Evolutionary conservation across 306 rosid genomes (phyloP).

Genomic region (Hippophae gyantsensis): DNA sequence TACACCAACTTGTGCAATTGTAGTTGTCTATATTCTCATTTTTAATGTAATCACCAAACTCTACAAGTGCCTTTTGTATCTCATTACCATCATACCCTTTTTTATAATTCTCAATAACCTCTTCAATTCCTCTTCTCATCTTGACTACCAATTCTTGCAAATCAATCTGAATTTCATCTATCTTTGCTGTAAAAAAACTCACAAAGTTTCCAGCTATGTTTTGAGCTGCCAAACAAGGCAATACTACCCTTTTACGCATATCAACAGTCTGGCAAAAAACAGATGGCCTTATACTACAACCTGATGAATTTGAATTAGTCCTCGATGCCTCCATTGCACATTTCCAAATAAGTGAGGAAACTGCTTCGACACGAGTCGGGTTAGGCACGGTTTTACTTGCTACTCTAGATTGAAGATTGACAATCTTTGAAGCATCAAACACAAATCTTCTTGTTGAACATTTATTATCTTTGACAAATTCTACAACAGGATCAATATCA

Average conservation of each 20-base stretch:
- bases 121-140: neutral
- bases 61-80: neutral
- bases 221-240: conserved; percentile 11
- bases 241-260: conserved; percentile 13
- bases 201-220: conserved; percentile 28
- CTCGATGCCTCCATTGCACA: conserved; percentile 17
- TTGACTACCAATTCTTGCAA: neutral
- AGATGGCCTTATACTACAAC: conserved; percentile 2
- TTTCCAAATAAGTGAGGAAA: conserved; percentile 33
- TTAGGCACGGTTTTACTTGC: neutral
- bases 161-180: neutral
- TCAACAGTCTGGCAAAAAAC: conserved; percentile 26
- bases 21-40: neutral
- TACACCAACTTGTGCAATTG: conserved; percentile 13
- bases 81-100: neutral
- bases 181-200: conserved; percentile 10
- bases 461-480: conserved; percentile 4
- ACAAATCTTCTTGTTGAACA: conserved; percentile 26
- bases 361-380: conserved; percentile 29
- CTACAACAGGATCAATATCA: neutral
- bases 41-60: neutral
- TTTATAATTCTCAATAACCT: neutral
- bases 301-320: neutral
- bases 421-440: conserved; percentile 18
- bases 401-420: conserved; percentile 15